Percentiles rank a stretch among this genome's conserved stretches.
Conservation (phyloP, 306 rosid species). For the Casuarina cunninghamiana region DNA sequence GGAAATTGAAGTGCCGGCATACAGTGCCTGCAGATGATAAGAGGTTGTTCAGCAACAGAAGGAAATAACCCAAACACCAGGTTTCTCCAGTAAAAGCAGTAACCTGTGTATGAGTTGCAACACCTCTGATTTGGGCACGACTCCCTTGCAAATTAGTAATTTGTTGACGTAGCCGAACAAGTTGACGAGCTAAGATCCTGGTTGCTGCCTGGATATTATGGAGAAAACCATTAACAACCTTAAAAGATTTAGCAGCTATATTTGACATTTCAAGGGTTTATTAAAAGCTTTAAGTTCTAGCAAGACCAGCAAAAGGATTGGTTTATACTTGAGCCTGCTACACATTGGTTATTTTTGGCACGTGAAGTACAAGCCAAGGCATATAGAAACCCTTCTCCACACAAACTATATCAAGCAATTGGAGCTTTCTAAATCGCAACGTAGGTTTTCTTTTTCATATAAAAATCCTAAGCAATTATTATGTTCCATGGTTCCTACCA, state of each 20-base stretch:
- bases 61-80: conserved; percentile 1
- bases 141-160: conserved; percentile 97
- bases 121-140: conserved; percentile 98
- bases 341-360: background rate
- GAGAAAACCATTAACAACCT: background rate
- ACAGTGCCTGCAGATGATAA: conserved; percentile 63
- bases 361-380: background rate
- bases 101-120: conserved; percentile 95
- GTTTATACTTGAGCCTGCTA: background rate
- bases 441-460: too few species aligned
- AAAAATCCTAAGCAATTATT: too few species aligned
- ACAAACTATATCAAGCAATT: background rate
- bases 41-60: conserved; percentile 7
- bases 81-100: background rate
- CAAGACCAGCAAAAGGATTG: background rate
- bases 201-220: conserved; percentile 73
- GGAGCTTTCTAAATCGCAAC: background rate
- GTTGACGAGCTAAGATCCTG: conserved; percentile 91
- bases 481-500: too few species aligned
- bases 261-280: background rate
- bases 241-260: background rate
- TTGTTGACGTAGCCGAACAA: conserved; percentile 92
- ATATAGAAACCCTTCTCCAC: background rate
- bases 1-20: conserved; percentile 93
- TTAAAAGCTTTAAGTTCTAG: background rate